Base-by-base conservation (phyloP, 768 basidiomycete genomes). In the Russula emetica region DNA sequence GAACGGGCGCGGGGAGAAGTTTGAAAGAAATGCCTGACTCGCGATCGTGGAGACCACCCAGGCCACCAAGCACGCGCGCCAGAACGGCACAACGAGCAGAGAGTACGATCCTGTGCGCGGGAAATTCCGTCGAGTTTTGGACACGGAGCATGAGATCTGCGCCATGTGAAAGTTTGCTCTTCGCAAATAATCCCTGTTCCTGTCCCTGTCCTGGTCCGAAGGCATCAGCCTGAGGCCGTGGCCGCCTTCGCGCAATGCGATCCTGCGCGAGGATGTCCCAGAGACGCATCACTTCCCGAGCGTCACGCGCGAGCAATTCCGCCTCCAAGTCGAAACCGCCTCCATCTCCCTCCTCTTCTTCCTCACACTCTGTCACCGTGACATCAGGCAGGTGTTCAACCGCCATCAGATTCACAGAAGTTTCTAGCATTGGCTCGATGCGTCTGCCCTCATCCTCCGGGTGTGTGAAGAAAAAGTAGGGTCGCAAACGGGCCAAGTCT, bases 41-140 rank as follows among this genome's bases (percentile, higher is more conserved):
- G 40, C 59, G 66, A 40, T 55, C 66, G 53, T 52, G 28, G 14
- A 60, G 49, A 49, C 56, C 38, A 5, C 62, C 62, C 5, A 65
- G 53, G 0, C 79, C 80, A 4, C 69, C 63, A 7, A 92, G 70
- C 1, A 85, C 69, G 5, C 69, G 67, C 13, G 73, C 71, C 5
- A 93, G 74, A 7, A 78, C 74, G 1, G 72, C 62, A 9, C 76
- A 87, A 18, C 92, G 83, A 0, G 85, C 78, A 0, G 81, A 81
- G 11, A 94, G 81, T n/a, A 94, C 73, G 26, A 81, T 77, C 3
- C 80, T 78, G 70, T 95, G 92, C 0, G 76, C 87, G 2, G 86
- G 85, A 61, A 92, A 78, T 16, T 72, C 69, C 13, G 74, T 62
- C 32, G 61, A 71, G 11, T 74, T 73, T 22, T 78, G 75, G 9